Base-by-base conservation (phyloP, 228 moss, liverwort and hornwort species). In the Sphagnum fallax region DNA sequence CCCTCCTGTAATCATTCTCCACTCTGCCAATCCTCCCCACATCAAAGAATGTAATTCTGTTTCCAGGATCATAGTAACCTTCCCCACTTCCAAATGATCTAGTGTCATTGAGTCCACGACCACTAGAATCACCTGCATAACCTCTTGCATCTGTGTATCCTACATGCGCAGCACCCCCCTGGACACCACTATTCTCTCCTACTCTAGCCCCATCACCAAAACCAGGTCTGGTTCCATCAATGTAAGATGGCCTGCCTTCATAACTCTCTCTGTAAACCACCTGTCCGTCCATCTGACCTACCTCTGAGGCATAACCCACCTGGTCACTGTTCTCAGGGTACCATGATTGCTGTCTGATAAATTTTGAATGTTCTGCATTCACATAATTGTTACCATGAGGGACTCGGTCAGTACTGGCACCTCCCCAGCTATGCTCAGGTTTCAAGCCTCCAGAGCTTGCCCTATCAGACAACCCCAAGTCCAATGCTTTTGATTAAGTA, bases 401-500 rank as follows among this genome's bases (percentile, higher is more conserved):
- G 2, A 32, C 32, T 32, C 76, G 76, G 57, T 87, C 87, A 72
- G 51, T 16, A 16, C 51, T 67, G 55, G 55, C 55, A 55, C 55
- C 55, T 12, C 8, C 49, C 49, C 76, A 78, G 7, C 70, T 50
- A 9, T 83, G 50, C 58, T 98, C 97, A 48, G 82, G 63, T 71
- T 83, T 91, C 97, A 93, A 91, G 52, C 97, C 81, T 16, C 82
- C 87, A 55, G 87, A 87, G n/a, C 85, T 69, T 48, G 79, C 77
- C 71, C 88, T 98, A 68, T 93, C 93, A 55, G 82, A 77, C 16
- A 87, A 63, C 66, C 73, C 77, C 49, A 86, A 74, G 49, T 91
- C 91, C 60, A 78, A 71, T 10, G 74, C 72, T 49, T 72, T 73
- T 71, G 67, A 67, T 9, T 78, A 47, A 12, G 61, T 61, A 72